Percentiles rank a stretch among this genome's conserved stretches.
phyloP scores from a whole-genome alignment of 2,329 filamentous ascomycete species.

The Clonostachys solani region DNA sequence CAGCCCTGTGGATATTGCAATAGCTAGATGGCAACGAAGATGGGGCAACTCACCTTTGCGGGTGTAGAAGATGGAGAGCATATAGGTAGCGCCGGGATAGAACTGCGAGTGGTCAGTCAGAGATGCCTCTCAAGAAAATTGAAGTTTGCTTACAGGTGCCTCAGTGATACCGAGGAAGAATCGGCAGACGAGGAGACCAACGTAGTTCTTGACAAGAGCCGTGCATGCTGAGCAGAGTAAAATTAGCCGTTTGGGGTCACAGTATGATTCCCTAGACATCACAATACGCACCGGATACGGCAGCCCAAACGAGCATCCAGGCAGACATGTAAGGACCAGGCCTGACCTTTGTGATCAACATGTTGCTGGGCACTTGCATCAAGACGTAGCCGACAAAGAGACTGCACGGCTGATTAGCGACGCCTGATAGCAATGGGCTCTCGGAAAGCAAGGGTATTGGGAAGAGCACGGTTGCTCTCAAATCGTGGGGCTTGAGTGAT shows the following conservation, averaged over 20 bases:
- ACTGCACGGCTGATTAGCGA: slow-evolving; percentile 2
- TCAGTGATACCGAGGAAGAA: slow-evolving; percentile 34
- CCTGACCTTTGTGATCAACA: slow-evolving; percentile 28
- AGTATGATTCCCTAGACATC: background rate
- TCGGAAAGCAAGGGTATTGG: background rate
- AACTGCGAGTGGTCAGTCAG: slow-evolving; percentile 15
- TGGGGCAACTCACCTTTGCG: slow-evolving; percentile 14
- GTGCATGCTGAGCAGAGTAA: slow-evolving; percentile 17
- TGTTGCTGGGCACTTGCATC: slow-evolving; percentile 29
- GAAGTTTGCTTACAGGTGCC: slow-evolving; percentile 18
- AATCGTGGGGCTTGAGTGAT: too few species aligned
- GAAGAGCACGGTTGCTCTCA: background rate
- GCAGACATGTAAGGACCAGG: slow-evolving; percentile 35
- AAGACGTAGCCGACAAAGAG: slow-evolving; percentile 39
- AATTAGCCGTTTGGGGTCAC: background rate
- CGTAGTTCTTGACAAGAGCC: slow-evolving; percentile 25
- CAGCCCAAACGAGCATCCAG: slow-evolving; percentile 35
- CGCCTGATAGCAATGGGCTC: background rate
- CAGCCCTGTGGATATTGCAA: slow-evolving; percentile 6
- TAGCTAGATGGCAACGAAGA: too few species aligned
- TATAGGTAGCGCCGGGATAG: slow-evolving; percentile 30
- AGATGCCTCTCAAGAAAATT: background rate
- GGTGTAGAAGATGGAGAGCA: slow-evolving; percentile 25
- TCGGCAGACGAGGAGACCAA: slow-evolving; percentile 24
- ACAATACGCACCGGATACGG: slow-evolving; percentile 19